These are phyloP conservation scores for Lyophyllum decastes DNA, from an alignment of 768 basidiomycete species.

Conservation along the genomic window DNA sequence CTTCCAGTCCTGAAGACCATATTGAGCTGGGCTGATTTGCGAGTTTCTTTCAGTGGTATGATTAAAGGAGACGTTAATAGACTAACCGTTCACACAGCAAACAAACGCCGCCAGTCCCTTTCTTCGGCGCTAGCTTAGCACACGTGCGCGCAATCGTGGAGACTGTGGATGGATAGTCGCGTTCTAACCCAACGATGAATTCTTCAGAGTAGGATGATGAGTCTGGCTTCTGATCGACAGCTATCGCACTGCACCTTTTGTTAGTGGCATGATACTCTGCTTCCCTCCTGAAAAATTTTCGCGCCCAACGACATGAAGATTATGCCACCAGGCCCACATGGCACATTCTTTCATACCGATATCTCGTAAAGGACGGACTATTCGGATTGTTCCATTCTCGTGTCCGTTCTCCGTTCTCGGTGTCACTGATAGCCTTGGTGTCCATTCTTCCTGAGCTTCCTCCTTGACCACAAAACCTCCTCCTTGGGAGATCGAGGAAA, in stretches of 20 bases:
- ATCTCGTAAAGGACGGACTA: slow-evolving; percentile 72
- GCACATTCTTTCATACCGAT: slow-evolving; percentile 79
- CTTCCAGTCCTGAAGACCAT: slow-evolving; percentile 73
- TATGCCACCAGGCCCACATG: slow-evolving; percentile 76
- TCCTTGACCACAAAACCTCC: slow-evolving; percentile 71
- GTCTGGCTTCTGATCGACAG: not conserved
- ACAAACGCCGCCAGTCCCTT: slow-evolving; percentile 49
- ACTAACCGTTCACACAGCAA: slow-evolving; percentile 66
- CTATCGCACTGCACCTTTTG: slow-evolving; percentile 53
- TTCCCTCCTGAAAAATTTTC: slow-evolving; percentile 45
- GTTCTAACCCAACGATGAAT: slow-evolving; percentile 80
- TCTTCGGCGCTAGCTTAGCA: slow-evolving; percentile 73
- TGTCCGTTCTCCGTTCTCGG: slow-evolving; percentile 10
- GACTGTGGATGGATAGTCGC: slow-evolving; percentile 84
- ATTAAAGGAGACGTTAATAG: not conserved
- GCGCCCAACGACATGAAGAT: slow-evolving; percentile 52
- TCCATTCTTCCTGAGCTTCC: slow-evolving; percentile 76
- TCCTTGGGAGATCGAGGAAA: slow-evolving; percentile 75
- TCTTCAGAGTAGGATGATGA: slow-evolving; percentile 41
- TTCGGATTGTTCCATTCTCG: slow-evolving; percentile 35
- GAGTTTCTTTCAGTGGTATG: not conserved
- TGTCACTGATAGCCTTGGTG: slow-evolving; percentile 21
- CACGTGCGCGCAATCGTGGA: slow-evolving; percentile 83
- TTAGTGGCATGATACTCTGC: slow-evolving; percentile 65
- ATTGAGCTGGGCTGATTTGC: slow-evolving; percentile 57